These are phyloP conservation scores for Ceratobasidium sp. DNA, from an alignment of 1,284 basidiomycete species.

Conservation along the genomic window DNA sequence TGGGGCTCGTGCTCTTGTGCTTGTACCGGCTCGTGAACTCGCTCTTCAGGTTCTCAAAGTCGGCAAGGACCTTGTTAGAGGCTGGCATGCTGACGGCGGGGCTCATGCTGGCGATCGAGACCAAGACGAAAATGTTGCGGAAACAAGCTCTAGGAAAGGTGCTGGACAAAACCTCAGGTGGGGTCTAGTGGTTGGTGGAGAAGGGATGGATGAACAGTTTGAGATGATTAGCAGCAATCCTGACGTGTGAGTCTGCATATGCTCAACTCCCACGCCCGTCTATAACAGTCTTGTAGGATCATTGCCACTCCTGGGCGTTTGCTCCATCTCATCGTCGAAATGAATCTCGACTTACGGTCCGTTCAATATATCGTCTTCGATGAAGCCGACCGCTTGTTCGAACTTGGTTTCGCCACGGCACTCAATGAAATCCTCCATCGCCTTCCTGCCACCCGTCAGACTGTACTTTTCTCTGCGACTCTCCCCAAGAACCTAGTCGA, in stretches of 20 bases:
- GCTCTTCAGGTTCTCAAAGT: constrained; percentile 94
- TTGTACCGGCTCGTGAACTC: constrained; percentile 92
- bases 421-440: constrained; percentile 90
- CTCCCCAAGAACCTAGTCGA: constrained; percentile 95
- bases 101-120: constrained; percentile 70
- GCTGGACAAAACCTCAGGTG: constrained; percentile 76
- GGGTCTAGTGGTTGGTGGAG: constrained; percentile 95
- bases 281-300: constrained; percentile 62
- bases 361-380: constrained; percentile 95
- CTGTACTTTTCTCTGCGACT: constrained; percentile 94
- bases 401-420: constrained; percentile 95
- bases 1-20: constrained; percentile 86
- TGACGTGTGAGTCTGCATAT: constrained; percentile 74
- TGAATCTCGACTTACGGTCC: constrained; percentile 90
- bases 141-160: constrained; percentile 53
- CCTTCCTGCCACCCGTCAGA: constrained; percentile 86
- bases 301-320: constrained; percentile 98
- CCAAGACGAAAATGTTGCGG: constrained; percentile 60
- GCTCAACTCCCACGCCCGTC: neutral
- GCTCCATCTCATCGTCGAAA: constrained; percentile 94
- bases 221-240: constrained; percentile 94
- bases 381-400: constrained; percentile 97
- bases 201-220: constrained; percentile 95
- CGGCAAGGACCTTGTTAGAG: constrained; percentile 89
- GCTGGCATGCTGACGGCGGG: constrained; percentile 66